A percentile compares a stretch with the other conserved stretches of the same genome.
phyloP scores from a whole-genome alignment of 805 yeast genomes.

The Kazachstania taianensis region DNA sequence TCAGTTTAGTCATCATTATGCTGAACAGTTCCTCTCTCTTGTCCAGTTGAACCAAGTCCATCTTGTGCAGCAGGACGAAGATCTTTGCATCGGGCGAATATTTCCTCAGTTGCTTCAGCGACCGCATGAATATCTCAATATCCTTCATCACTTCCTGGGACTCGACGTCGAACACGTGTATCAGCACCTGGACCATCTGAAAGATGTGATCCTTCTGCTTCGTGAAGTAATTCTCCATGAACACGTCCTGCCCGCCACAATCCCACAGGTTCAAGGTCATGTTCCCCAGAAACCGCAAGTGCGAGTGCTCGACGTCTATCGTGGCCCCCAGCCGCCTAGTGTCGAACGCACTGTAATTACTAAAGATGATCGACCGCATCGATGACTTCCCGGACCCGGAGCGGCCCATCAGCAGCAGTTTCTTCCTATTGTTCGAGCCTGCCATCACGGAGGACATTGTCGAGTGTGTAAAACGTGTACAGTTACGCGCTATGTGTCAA shows the following conservation, averaged over 20 bases:
- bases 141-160: conserved; percentile 86
- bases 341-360: conserved; percentile 93
- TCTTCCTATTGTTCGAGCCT: conserved; percentile 45
- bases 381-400: conserved; percentile 96
- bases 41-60: conserved; percentile 87
- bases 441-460: too few relatives aligned
- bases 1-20: conserved; percentile 74
- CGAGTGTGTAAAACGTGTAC: too few relatives aligned
- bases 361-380: conserved; percentile 91
- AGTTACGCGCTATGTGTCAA: too few relatives aligned
- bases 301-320: conserved; percentile 96
- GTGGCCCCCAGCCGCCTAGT: conserved; percentile 94
- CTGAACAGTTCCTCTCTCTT: conserved; percentile 75
- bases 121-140: conserved; percentile 80
- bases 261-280: conserved; percentile 96
- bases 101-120: conserved; percentile 69
- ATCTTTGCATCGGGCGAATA: conserved; percentile 87
- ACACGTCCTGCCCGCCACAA: conserved; percentile 96
- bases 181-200: conserved; percentile 89
- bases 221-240: conserved; percentile 87
- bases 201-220: conserved; percentile 87
- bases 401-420: conserved; percentile 71
- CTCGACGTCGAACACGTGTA: conserved; percentile 94
- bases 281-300: conserved; percentile 81
- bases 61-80: conserved; percentile 85